phyloP scores from a whole-genome alignment of 352 stramenopile genomes.

The Pythium brassicae region DNA sequence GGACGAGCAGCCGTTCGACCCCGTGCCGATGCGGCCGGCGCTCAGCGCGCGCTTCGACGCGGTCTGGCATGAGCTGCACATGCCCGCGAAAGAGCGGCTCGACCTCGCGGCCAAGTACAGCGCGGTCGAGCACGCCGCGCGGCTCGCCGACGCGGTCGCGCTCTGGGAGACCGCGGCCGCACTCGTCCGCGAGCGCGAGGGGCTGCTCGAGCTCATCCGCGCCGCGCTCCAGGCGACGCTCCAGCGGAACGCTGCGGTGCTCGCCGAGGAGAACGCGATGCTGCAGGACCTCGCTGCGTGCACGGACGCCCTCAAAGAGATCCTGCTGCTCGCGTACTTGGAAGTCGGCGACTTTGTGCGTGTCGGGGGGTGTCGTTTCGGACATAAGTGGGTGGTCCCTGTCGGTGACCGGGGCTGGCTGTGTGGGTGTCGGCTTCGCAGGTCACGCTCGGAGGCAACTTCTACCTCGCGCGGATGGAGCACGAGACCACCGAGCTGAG shows the following conservation, averaged over 20 bases:
- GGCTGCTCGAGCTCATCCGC: slow-evolving; percentile 37
- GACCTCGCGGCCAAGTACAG: slow-evolving; percentile 80
- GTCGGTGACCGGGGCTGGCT: not conserved
- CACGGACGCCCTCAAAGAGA: slow-evolving; percentile 39
- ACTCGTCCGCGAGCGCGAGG: slow-evolving; percentile 57
- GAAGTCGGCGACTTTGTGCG: slow-evolving; percentile 73
- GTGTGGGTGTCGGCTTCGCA: not conserved
- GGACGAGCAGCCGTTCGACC: slow-evolving; percentile 40
- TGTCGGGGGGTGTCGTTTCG: not conserved
- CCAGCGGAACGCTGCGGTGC: slow-evolving; percentile 23
- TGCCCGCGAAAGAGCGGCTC: slow-evolving; percentile 54
- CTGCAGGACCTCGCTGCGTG: slow-evolving; percentile 39
- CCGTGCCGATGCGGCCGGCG: slow-evolving; percentile 52
- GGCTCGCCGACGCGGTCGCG: slow-evolving; percentile 49
- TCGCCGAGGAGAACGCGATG: slow-evolving; percentile 37
- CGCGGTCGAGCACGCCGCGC: slow-evolving; percentile 42
- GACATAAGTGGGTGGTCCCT: not conserved
- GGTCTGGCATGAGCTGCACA: slow-evolving; percentile 60
- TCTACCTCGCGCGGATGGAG: slow-evolving; percentile 70
- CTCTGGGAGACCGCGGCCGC: slow-evolving; percentile 53
- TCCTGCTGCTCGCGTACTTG: slow-evolving; percentile 56
- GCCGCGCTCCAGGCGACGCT: slow-evolving; percentile 13
- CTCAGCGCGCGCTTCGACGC: slow-evolving; percentile 63
- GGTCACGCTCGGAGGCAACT: slow-evolving; percentile 47
- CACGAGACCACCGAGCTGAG: slow-evolving; percentile 43